Evolutionary conservation across 2,329 filamentous ascomycete species (phyloP), one percentile per base, ranked within the genome.

Genomic region (Sarocladium strictum): DNA sequence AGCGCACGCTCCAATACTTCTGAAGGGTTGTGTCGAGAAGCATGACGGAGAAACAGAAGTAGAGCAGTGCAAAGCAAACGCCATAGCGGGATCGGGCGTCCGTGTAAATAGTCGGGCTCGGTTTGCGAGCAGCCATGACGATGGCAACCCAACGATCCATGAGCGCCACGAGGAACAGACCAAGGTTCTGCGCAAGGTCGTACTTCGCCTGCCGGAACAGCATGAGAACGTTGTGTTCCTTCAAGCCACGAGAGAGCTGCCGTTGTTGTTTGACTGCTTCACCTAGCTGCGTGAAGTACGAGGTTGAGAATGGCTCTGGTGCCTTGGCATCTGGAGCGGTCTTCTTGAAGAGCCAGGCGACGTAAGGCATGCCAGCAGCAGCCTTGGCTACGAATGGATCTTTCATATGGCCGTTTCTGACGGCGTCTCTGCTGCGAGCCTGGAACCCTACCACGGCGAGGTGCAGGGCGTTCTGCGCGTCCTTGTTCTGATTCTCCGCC

Each of bases 81-180:
- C 60, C 70, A 45, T 68, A 72, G 26, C 65, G 63, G 6, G 63
- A 65, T 6, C 67, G 64, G 24, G 59, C 58, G 49, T 66, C 59
- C 23, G 59, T 61, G 53, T 70, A 71, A 5, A 70, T 58, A 35
- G 57, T 63, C 17, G 65, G 59, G 7, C 60, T 55, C 1, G 59
- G 61, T 12, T 62, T 58, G 14, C 62, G 60, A 7, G 63, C 64
- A 12, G 63, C 62, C 68, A 70, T 71, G 49, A 63, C 60, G 38
- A 72, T 65, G 47, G 63, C 64, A 27, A 71, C 66, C 69, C 69
- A 72, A 23, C 68, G 63, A 55, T 72, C 69, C 62, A 72, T 66
- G 19, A 72, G 61, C 0, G 68, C 68, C n/a, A 71, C 63, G 17
- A 72, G 59, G 55, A 72, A 71, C 1, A 71, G 62, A 4, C 66